Conservation (phyloP, 805 yeast genomes). For the Lipomyces spencermartinsiae region DNA sequence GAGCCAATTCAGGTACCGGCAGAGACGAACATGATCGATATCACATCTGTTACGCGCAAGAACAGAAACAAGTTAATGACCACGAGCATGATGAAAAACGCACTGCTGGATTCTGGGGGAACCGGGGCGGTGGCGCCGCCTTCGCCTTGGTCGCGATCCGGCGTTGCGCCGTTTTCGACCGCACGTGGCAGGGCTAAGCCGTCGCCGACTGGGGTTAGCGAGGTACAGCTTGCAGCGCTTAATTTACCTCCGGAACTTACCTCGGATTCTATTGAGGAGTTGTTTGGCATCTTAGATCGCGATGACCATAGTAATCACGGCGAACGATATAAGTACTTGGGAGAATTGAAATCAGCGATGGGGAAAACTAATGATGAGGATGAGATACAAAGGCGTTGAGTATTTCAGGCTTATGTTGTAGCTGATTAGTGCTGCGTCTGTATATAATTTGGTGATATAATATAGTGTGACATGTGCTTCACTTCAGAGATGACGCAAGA, state of each 20-base stretch:
- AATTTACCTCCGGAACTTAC: constrained; percentile 1
- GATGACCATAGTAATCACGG: not conserved
- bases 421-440: not conserved
- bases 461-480: not conserved
- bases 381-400: not conserved
- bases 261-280: not conserved
- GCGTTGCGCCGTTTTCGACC: not conserved
- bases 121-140: not conserved
- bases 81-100: constrained; percentile 6
- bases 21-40: not conserved
- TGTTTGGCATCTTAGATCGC: not conserved
- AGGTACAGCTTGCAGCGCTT: not conserved
- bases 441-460: too few relatives aligned
- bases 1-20: not conserved
- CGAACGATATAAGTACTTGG: not conserved
- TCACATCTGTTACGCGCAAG: constrained; percentile 2
- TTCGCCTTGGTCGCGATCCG: not conserved
- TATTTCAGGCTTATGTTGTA: not conserved
- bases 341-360: not conserved
- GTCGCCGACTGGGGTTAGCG: not conserved
- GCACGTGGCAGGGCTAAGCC: not conserved
- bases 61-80: constrained; percentile 7
- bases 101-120: not conserved
- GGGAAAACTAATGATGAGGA: not conserved
- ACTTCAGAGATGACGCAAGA: not conserved